Conservation (phyloP, 257 asterid species). For the Orobanche coerulescens region DNA sequence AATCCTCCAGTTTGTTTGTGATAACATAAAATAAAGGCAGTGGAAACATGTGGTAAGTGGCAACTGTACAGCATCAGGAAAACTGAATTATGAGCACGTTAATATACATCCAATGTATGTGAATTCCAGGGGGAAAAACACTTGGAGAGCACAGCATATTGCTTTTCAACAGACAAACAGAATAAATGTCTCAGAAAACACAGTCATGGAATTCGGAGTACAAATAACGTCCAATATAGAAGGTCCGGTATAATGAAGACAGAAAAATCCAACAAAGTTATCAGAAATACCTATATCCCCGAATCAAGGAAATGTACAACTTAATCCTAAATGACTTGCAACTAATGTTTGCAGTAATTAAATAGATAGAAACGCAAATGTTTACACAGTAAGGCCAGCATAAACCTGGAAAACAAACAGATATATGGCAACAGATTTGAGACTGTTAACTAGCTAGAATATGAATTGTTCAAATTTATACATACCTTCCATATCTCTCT, state of each 20-base stretch:
- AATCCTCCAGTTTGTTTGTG: not conserved
- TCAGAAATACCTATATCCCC: not conserved
- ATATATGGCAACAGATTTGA: not conserved
- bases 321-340: not conserved
- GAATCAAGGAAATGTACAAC: not conserved
- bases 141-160: not conserved
- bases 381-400: not conserved
- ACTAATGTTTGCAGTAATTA: not conserved
- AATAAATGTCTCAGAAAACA: not conserved
- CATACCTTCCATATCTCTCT: constrained; percentile 95
- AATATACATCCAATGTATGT: not conserved
- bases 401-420: constrained; percentile 16
- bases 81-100: not conserved
- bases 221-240: not conserved
- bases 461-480: not conserved
- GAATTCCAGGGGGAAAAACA: not conserved
- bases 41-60: not conserved
- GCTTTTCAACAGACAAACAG: not conserved
- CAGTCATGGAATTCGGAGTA: not conserved
- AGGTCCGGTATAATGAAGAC: not conserved
- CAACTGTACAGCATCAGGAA: not conserved
- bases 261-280: not conserved
- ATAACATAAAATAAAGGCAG: no score
- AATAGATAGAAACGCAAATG: not conserved
- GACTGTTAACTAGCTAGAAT: constrained; percentile 4